Percentiles rank a stretch among this genome's conserved stretches.
Evolutionary conservation across 2,329 filamentous ascomycete genomes (phyloP).

Genomic region (Colletotrichum nymphaeae): DNA sequence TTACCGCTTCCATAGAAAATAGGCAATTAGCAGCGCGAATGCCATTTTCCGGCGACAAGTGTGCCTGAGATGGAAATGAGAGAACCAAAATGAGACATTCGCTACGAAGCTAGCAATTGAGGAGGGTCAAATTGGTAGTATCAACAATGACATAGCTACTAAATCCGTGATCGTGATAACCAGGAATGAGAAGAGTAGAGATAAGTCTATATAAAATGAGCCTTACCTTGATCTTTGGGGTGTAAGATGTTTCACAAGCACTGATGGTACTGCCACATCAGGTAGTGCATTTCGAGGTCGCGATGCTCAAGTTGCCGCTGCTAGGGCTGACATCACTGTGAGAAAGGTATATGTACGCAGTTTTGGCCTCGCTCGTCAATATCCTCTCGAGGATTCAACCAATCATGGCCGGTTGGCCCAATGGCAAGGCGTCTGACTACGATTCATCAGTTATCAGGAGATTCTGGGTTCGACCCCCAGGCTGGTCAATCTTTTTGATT

Average conservation of each 20-base stretch:
- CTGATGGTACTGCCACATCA: too few species aligned
- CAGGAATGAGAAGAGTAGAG: too few species aligned
- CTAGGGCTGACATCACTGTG: too few species aligned
- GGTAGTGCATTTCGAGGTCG: too few species aligned
- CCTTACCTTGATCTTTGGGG: too few species aligned
- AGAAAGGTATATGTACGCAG: accelerated
- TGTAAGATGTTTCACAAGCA: too few species aligned
- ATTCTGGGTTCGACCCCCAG: constrained; percentile 37
- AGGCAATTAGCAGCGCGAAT: neutral
- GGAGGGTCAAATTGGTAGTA: neutral
- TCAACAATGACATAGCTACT: too few species aligned
- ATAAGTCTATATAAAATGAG: too few species aligned
- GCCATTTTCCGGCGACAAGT: neutral
- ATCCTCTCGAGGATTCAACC: neutral
- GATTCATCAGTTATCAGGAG: constrained; percentile 37
- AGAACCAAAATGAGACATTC: neutral
- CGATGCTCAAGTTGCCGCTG: too few species aligned
- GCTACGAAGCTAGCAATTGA: neutral
- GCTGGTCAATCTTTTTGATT: constrained; percentile 17
- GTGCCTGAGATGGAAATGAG: neutral
- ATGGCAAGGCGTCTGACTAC: constrained; percentile 58
- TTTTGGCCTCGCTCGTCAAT: accelerated
- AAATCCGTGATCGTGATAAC: too few species aligned
- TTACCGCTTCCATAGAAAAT: neutral
- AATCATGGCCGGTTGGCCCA: constrained; percentile 43